phyloP scores from a whole-genome alignment of 129 eudicot species.

The Helianthus tuberosus region DNA sequence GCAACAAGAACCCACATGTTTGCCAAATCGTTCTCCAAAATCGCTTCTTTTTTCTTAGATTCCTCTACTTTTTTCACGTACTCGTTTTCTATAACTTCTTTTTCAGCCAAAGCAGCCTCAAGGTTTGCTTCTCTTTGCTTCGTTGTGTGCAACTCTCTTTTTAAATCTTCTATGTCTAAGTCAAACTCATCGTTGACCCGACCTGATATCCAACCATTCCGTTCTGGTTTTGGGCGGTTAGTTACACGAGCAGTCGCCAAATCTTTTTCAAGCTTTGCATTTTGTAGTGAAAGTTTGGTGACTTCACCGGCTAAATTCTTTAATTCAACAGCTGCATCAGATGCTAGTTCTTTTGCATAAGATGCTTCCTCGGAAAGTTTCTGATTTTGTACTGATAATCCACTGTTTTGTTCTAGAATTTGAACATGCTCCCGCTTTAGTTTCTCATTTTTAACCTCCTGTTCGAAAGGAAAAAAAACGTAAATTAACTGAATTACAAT shows the following conservation, averaged over 20 bases:
- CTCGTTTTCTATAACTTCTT: conserved; percentile 64
- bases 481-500: not conserved
- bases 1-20: conserved; percentile 99
- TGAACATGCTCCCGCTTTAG: conserved; percentile 73
- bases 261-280: conserved; percentile 85
- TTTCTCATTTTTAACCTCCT: conserved; percentile 86
- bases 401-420: conserved; percentile 80
- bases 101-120: conserved; percentile 87
- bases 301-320: conserved; percentile 92
- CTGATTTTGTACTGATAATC: conserved; percentile 82
- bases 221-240: conserved; percentile 54
- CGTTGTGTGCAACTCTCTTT: conserved; percentile 71
- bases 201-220: conserved; percentile 62
- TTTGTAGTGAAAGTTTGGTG: conserved; percentile 78
- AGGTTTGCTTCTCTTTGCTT: conserved; percentile 80
- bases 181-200: conserved; percentile 71
- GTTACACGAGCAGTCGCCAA: conserved; percentile 56
- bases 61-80: conserved; percentile 65
- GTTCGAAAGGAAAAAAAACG: conserved; percentile 22
- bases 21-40: conserved; percentile 85
- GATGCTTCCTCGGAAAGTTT: conserved; percentile 99
- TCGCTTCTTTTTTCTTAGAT: conserved; percentile 73
- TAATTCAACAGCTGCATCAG: conserved; percentile 96
- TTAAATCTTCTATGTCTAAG: conserved; percentile 52
- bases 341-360: conserved; percentile 93